phyloP scores from a whole-genome alignment of 176 grass and related monocot genomes.

The Neostapfia colusana region DNA sequence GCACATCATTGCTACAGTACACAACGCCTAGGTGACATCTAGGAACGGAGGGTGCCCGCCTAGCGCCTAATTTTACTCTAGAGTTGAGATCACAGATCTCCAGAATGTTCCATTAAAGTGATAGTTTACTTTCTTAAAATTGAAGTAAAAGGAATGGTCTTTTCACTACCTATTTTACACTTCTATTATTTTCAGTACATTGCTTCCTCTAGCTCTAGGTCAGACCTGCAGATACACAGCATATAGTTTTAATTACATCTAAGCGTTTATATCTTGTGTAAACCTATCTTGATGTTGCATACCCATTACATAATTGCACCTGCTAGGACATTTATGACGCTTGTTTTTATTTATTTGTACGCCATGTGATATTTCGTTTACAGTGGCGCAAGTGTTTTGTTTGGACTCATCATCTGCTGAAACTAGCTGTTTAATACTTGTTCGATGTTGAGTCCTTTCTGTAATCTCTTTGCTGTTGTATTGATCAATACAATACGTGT shows the following conservation, averaged over 20 bases:
- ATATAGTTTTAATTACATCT: neutral
- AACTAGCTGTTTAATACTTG: neutral
- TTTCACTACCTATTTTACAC: neutral
- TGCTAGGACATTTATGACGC: neutral
- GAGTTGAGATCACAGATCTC: neutral
- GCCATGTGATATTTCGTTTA: neutral
- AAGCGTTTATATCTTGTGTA: neutral
- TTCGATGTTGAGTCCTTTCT: constrained; percentile 1
- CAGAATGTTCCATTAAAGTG: neutral
- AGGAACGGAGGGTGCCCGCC: too few species aligned
- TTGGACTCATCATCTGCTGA: neutral
- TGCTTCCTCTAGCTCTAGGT: neutral
- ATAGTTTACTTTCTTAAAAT: neutral
- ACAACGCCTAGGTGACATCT: too few species aligned
- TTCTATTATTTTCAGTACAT: neutral
- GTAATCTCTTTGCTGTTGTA: neutral
- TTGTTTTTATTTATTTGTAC: neutral
- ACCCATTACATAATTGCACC: neutral
- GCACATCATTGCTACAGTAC: too few species aligned
- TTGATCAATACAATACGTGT: neutral
- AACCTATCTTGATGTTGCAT: neutral
- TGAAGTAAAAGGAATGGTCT: neutral
- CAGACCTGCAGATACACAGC: neutral
- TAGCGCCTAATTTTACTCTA: too few species aligned
- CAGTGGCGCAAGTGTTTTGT: neutral